These are phyloP conservation scores for Nannizziopsis arthrosporioides DNA, from an alignment of 2,329 filamentous ascomycete genomes.

Conservation along the genomic window DNA sequence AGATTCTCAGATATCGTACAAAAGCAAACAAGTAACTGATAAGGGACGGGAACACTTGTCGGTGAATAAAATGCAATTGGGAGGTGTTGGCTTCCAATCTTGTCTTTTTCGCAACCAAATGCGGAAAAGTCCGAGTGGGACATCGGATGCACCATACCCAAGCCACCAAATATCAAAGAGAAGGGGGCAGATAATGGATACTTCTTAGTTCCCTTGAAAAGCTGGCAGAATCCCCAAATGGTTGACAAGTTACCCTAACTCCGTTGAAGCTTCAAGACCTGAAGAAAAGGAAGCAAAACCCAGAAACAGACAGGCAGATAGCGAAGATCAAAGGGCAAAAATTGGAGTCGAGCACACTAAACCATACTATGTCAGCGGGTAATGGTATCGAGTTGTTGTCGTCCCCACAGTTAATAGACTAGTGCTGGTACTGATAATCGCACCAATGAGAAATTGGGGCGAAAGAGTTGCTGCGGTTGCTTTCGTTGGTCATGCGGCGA, in stretches of 20 bases:
- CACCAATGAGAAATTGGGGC: neutral
- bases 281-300: conserved; percentile 9
- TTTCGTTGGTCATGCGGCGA: conserved; percentile 7
- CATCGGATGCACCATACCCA: conserved; percentile 19
- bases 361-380: neutral
- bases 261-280: conserved; percentile 8
- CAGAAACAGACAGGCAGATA: neutral
- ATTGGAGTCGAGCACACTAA: neutral
- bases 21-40: too few relatives aligned
- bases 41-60: conserved; percentile 1
- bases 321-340: neutral
- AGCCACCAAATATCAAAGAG: conserved; percentile 14
- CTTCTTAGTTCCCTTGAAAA: conserved; percentile 7
- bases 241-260: conserved; percentile 13
- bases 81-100: conserved; percentile 9
- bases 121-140: conserved; percentile 15
- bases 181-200: conserved; percentile 16
- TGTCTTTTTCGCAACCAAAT: conserved; percentile 11
- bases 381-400: neutral
- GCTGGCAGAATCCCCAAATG: conserved; percentile 18
- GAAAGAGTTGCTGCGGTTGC: neutral
- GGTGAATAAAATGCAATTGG: conserved; percentile 6
- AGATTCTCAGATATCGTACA: too few relatives aligned
- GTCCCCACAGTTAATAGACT: neutral
- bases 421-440: conserved; percentile 2